Evolutionary conservation across 192 early-diverging fungal genomes (phyloP).

Genomic region (Endogone sp.): DNA sequence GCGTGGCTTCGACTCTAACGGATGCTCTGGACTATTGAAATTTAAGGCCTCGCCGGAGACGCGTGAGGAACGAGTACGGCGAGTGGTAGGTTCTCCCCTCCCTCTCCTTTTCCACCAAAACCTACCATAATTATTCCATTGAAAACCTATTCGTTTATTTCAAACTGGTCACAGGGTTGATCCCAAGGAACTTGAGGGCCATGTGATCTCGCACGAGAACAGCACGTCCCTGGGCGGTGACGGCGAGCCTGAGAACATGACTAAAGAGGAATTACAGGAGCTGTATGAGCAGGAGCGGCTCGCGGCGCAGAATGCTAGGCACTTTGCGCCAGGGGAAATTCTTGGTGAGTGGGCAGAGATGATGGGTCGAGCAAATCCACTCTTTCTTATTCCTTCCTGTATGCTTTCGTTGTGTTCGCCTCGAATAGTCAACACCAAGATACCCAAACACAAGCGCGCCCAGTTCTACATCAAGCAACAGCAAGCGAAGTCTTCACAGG

Average conservation of each 20-base stretch:
- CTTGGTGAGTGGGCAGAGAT: not conserved
- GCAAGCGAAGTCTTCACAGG: conserved; percentile 1
- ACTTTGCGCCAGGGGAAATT: conserved; percentile 33
- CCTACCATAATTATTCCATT: not conserved
- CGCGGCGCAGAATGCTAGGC: conserved; percentile 50
- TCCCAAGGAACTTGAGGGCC: conserved; percentile 50
- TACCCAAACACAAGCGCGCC: conserved; percentile 26
- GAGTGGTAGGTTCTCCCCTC: conserved; percentile 46
- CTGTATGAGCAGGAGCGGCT: conserved; percentile 41
- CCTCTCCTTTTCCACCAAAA: not conserved
- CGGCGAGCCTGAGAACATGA: conserved; percentile 36
- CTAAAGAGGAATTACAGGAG: conserved; percentile 38
- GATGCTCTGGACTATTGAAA: conserved; percentile 18
- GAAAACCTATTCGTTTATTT: not conserved
- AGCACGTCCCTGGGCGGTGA: conserved; percentile 1
- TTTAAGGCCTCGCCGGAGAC: conserved; percentile 42
- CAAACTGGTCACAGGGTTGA: conserved; percentile 37
- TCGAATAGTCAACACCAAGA: conserved; percentile 19
- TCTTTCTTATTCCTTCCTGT: too few species aligned
- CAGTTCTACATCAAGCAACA: conserved; percentile 19
- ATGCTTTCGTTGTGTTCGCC: not conserved
- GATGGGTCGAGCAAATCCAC: not conserved
- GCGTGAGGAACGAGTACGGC: conserved; percentile 57
- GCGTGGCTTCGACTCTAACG: too few species aligned
- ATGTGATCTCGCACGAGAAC: conserved; percentile 50